Conservation (phyloP, 169 alveolate species). For the Plasmodium knowlesi region DNA sequence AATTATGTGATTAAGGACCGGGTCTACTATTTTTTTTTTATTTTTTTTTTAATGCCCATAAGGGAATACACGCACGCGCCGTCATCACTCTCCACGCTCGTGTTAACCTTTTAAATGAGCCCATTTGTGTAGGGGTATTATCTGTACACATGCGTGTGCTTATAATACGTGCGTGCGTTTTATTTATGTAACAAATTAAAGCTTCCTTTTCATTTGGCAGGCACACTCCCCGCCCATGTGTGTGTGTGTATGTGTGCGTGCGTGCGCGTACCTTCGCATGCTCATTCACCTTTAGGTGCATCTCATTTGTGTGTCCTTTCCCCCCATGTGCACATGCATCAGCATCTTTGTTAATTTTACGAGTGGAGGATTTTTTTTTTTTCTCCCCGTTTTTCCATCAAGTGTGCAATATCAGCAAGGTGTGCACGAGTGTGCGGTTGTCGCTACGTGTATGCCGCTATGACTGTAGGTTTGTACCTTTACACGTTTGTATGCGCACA, state of each 20-base stretch:
- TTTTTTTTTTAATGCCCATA: background rate
- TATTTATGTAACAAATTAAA: background rate
- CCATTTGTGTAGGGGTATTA: background rate
- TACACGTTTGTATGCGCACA: background rate
- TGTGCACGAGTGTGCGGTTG: background rate
- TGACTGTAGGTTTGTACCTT: background rate
- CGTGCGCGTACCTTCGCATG: background rate
- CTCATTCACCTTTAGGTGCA: background rate
- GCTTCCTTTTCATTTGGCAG: background rate
- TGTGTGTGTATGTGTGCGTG: background rate
- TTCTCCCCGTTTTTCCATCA: background rate
- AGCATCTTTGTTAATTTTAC: conserved; percentile 11
- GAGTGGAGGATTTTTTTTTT: background rate
- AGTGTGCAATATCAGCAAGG: background rate
- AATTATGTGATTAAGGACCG: background rate
- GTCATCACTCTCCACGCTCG: background rate
- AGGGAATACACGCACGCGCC: background rate
- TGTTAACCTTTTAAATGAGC: background rate
- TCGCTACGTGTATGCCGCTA: background rate
- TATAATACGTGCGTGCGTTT: background rate
- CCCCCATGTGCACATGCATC: background rate
- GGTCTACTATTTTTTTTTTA: background rate
- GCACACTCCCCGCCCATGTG: background rate
- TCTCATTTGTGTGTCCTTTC: background rate
- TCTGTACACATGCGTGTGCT: background rate